Evolutionary conservation across 169 alveolate species (phyloP).

Genomic region (Eimeria sp.): DNA sequence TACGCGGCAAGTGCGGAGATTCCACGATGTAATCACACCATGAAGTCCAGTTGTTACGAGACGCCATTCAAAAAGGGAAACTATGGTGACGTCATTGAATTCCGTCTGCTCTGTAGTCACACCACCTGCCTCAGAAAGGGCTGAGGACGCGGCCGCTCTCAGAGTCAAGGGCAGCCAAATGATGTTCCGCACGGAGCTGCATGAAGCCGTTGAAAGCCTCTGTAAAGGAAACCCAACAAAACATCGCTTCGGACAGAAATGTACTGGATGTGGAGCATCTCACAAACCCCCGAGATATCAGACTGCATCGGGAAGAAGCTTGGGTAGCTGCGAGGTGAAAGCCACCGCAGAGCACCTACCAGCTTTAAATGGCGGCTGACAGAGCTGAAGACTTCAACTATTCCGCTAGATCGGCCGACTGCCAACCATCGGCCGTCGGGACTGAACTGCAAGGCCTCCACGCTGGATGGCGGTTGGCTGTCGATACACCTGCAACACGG

Average conservation of each 20-base stretch:
- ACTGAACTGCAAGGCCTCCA: conserved; percentile 73
- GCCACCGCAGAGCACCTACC: background rate
- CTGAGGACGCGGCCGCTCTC: conserved; percentile 58
- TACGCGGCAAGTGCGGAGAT: conserved; percentile 61
- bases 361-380: conserved; percentile 18
- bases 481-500: conserved; percentile 67
- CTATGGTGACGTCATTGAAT: background rate
- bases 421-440: conserved; percentile 83
- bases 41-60: conserved; percentile 78
- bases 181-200: conserved; percentile 74
- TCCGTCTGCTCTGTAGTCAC: background rate
- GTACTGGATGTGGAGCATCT: background rate
- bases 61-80: conserved; percentile 72
- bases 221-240: conserved; percentile 15
- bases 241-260: background rate
- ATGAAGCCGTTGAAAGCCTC: conserved; percentile 70
- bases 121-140: conserved; percentile 45
- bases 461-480: conserved; percentile 75
- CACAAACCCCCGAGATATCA: background rate
- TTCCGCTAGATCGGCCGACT: conserved; percentile 74
- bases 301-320: background rate
- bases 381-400: conserved; percentile 62
- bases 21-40: conserved; percentile 77
- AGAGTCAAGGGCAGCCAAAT: conserved; percentile 75
- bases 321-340: background rate